These are phyloP conservation scores for Claviceps purpurea DNA, from an alignment of 2,329 filamentous ascomycete genomes.

Conservation along the genomic window DNA sequence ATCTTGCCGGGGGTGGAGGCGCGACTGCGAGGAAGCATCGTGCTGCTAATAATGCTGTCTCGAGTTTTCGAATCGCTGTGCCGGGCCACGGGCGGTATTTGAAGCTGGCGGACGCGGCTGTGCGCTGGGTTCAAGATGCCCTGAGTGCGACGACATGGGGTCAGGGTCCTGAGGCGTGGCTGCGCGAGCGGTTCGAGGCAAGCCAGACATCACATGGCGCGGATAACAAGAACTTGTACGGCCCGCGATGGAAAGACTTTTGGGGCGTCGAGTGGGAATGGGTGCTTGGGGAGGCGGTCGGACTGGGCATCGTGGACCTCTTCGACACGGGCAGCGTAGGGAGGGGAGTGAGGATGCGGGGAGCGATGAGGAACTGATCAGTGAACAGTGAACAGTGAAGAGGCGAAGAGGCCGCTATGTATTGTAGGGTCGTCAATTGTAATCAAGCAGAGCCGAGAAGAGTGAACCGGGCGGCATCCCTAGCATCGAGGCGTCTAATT, in stretches of 20 bases:
- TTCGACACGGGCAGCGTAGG: conserved; percentile 68
- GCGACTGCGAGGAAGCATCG: conserved; percentile 10
- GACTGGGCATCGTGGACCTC: conserved; percentile 55
- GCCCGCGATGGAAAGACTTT: conserved; percentile 49
- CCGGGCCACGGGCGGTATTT: conserved; percentile 55
- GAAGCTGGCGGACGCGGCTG: conserved; percentile 47
- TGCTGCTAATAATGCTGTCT: not conserved
- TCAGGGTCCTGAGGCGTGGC: conserved; percentile 47
- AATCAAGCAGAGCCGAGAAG: too few relatives aligned
- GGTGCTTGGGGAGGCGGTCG: conserved; percentile 58
- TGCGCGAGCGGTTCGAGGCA: conserved; percentile 57
- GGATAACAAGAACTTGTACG: conserved; percentile 8
- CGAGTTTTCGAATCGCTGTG: conserved; percentile 42
- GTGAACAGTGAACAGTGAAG: not conserved
- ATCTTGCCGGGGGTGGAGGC: conserved; percentile 46
- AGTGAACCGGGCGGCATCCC: too few relatives aligned
- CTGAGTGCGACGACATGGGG: conserved; percentile 45
- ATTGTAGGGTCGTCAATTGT: too few relatives aligned
- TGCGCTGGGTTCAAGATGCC: conserved; percentile 47
- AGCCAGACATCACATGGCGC: too few relatives aligned
- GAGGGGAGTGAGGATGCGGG: conserved; percentile 37
- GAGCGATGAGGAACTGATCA: conserved; percentile 13
- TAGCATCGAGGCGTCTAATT: too few relatives aligned
- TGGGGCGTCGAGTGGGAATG: conserved; percentile 58
- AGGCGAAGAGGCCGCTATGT: conserved; percentile 3